phyloP scores from a whole-genome alignment of 805 yeast species.

The Wickerhamiella siamensis region DNA sequence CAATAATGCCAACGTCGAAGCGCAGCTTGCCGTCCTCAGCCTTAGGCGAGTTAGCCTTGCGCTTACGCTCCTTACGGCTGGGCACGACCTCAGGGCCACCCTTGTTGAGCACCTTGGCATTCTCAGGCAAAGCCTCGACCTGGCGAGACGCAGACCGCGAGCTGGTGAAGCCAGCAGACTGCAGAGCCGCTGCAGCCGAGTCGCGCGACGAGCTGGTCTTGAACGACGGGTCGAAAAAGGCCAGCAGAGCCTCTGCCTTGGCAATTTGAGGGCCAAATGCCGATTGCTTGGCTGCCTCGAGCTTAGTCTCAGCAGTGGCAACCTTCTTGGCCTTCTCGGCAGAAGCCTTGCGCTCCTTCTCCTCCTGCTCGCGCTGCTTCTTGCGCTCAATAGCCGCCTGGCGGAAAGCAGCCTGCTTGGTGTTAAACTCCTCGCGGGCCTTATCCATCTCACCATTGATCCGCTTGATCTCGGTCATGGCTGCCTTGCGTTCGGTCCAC shows the following conservation, averaged over 20 bases:
- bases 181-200: slow-evolving; percentile 18
- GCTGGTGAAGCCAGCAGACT: slow-evolving; percentile 18
- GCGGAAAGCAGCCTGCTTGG: slow-evolving; percentile 60
- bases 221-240: slow-evolving; percentile 64
- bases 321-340: slow-evolving; percentile 35
- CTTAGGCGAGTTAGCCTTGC: slow-evolving; percentile 22
- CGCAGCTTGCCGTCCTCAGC: slow-evolving; percentile 35
- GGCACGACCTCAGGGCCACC: slow-evolving; percentile 36
- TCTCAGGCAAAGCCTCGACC: slow-evolving; percentile 44
- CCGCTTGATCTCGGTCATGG: slow-evolving; percentile 53
- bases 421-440: slow-evolving; percentile 48
- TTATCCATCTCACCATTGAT: slow-evolving; percentile 36
- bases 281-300: slow-evolving; percentile 57
- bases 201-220: slow-evolving; percentile 37
- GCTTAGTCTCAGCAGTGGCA: slow-evolving; percentile 55
- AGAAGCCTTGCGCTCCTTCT: slow-evolving; percentile 45
- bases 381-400: slow-evolving; percentile 56
- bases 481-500: slow-evolving; percentile 35
- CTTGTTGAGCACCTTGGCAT: slow-evolving; percentile 47
- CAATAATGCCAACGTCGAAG: slow-evolving; percentile 68
- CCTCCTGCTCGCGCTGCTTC: slow-evolving; percentile 61
- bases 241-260: slow-evolving; percentile 57
- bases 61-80: slow-evolving; percentile 32
- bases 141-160: slow-evolving; percentile 13
- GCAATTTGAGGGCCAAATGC: slow-evolving; percentile 73